A percentile compares a stretch with the other conserved stretches of the same genome.
phyloP scores from a whole-genome alignment of 2,329 filamentous ascomycete species.

The Monilinia fructigena region DNA sequence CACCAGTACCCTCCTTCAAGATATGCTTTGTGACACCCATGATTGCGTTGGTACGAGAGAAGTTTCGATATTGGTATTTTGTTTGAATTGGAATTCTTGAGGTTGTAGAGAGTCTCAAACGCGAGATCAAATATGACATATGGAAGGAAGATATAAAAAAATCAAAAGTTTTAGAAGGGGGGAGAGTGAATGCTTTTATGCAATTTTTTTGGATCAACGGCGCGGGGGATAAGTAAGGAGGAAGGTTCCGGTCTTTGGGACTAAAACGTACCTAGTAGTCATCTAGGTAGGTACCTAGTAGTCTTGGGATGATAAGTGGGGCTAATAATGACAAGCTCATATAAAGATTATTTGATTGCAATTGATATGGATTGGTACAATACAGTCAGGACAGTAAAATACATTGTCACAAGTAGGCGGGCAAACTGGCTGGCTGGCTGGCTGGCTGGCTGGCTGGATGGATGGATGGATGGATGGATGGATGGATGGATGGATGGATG shows the following conservation, averaged over 20 bases:
- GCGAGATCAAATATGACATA: constrained; percentile 26
- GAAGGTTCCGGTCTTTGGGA: constrained; percentile 1
- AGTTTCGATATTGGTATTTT: constrained; percentile 28
- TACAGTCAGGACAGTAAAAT: too few species aligned
- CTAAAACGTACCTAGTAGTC: too few species aligned
- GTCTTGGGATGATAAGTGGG: background rate
- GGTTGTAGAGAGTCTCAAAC: constrained; percentile 14
- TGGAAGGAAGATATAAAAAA: background rate
- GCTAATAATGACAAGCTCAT: background rate
- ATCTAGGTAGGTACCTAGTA: background rate
- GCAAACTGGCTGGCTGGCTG: too few species aligned
- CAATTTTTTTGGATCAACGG: constrained; percentile 14
- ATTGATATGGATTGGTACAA: too few species aligned
- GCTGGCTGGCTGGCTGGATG: too few species aligned
- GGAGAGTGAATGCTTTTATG: constrained; percentile 21
- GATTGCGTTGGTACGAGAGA: constrained; percentile 37
- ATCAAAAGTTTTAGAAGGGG: background rate
- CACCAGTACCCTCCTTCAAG: constrained; percentile 59
- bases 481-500: too few species aligned
- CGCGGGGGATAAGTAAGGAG: background rate
- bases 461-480: too few species aligned
- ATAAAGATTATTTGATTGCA: too few species aligned
- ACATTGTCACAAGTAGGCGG: too few species aligned
- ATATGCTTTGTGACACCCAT: constrained; percentile 75
- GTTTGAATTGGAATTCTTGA: constrained; percentile 20